Percentiles rank a stretch among this genome's conserved stretches.
Conservation (phyloP, 768 basidiomycete genomes). For the Leccinellum rugosiceps region DNA sequence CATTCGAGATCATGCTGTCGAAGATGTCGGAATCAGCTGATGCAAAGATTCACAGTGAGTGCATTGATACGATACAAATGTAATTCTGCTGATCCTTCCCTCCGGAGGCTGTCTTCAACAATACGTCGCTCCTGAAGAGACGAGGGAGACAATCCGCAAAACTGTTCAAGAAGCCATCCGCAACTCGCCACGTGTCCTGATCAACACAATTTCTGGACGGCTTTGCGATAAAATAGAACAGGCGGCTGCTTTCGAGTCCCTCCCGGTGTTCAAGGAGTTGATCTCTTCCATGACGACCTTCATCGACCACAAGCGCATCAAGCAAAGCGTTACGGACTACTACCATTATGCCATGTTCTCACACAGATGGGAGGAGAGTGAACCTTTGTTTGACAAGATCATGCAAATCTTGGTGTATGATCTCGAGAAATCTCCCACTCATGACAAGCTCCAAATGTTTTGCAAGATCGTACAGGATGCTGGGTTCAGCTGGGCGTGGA, state of each 20-base stretch:
- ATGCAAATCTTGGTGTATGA: background rate
- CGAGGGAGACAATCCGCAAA: background rate
- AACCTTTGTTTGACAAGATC: background rate
- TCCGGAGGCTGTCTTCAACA: no score
- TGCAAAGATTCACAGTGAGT: background rate
- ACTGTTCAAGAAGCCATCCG: background rate
- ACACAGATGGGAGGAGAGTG: background rate
- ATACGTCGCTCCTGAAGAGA: background rate
- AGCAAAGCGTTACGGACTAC: background rate
- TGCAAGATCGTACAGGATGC: background rate
- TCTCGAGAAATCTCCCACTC: background rate
- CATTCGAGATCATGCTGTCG: constrained; percentile 1
- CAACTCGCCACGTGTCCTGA: background rate
- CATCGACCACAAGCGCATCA: background rate
- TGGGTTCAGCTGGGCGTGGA: background rate
- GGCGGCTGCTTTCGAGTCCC: background rate
- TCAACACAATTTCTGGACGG: background rate
- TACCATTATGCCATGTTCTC: background rate
- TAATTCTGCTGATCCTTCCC: background rate
- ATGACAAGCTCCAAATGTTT: background rate
- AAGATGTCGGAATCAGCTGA: background rate
- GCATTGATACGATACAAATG: no score
- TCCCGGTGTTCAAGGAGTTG: background rate
- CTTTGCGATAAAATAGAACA: background rate
- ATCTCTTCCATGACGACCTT: background rate